Evolutionary conservation across 352 stramenopile genomes (phyloP), one percentile per base, ranked within the genome.

Genomic region (Globisporangium camurandrum): DNA sequence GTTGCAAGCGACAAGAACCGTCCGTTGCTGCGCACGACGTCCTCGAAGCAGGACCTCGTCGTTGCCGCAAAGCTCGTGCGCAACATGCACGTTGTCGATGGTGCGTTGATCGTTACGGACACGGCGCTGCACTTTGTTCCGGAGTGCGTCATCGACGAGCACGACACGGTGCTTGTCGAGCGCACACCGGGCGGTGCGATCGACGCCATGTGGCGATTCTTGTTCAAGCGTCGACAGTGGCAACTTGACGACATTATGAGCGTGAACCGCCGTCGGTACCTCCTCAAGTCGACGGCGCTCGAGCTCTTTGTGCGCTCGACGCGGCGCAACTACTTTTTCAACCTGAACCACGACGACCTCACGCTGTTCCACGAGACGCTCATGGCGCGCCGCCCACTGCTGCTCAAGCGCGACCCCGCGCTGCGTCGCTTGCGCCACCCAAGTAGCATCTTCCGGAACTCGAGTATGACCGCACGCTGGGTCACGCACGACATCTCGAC

Each of bases 401-500:
- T 87, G 17, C 45, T 94, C 20, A 84, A 79, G 27, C 70, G 75
- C 8, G 74, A 91, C 52, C 83, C 81, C 8, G 70, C 67, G n/a
- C 75, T 90, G 50, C 73, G 77, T 27, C 62, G 83, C n/a, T 65
- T 92, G 20, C 78, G 83, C 2, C 72, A 89, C 46, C 81, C 83
- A 41, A 86, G 75, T 49, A 90, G 69, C 45, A 84, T 89, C 30
- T 92, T 94, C 51, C 72, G 78, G 14, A 89, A 82, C 49, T 87
- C 80, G 14, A 62, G 57, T 17, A 84, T 88, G 71, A 91, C 64
- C 16, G 59, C 59, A 23, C 66, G 67, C 14, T 94, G 83, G 83
- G 64, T 87, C 22, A 74, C 88, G 28, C 75, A 93, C 51, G 83
- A 94, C 51, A 90, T 99, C 37, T 97, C 88, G 14, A 99, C 98